Conservation (phyloP, 371 early-diverging fungal species). For the Mucor piriformis region DNA sequence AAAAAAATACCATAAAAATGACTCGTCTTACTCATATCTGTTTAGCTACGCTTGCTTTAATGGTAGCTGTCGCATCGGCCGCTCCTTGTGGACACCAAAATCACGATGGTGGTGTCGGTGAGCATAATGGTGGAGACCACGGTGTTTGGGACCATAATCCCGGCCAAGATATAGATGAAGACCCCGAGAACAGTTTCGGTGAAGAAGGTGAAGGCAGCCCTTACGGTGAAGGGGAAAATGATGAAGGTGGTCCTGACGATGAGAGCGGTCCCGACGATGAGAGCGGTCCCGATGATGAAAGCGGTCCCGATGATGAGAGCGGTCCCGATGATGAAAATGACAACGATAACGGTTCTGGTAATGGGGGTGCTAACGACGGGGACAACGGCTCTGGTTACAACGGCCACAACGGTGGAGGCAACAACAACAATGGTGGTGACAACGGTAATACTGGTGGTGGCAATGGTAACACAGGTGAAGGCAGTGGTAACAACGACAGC, state of each 20-base stretch:
- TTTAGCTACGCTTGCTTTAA: constrained; percentile 20
- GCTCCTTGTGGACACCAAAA: constrained; percentile 25
- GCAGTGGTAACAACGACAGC: too few species aligned
- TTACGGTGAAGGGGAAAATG: too few species aligned
- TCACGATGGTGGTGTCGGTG: background rate
- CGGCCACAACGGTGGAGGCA: background rate
- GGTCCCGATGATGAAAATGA: background rate
- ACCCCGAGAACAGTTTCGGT: background rate
- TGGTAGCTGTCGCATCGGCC: constrained; percentile 9
- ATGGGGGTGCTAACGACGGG: background rate
- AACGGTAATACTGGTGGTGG: background rate
- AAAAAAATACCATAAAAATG: constrained; percentile 13
- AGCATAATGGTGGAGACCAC: background rate
- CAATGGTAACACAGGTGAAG: too few species aligned
- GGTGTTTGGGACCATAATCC: background rate
- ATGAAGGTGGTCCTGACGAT: background rate
- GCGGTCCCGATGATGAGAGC: background rate
- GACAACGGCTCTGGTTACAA: background rate
- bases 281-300: background rate
- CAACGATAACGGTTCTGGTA: background rate
- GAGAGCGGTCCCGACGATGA: background rate
- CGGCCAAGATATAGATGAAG: background rate
- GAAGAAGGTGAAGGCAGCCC: background rate
- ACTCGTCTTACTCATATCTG: constrained; percentile 23
- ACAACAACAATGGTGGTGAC: background rate